Percentiles rank a stretch among this genome's conserved stretches.
These are phyloP conservation scores for Elongisporangium undulatum DNA, from an alignment of 352 stramenopile species.

Conservation along the genomic window DNA sequence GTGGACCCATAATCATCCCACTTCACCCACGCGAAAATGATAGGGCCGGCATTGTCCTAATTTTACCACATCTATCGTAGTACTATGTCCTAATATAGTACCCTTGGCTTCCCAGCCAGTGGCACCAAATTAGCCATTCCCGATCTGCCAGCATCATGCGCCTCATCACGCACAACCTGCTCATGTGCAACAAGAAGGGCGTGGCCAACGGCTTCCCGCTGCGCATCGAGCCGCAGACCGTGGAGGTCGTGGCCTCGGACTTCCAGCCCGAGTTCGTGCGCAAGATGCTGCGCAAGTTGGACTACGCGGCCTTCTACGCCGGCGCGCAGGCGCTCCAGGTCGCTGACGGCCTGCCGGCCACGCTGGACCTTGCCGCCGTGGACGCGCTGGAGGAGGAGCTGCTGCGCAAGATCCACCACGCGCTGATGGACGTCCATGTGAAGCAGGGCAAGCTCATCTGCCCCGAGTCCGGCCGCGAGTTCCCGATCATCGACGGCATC, in stretches of 20 bases:
- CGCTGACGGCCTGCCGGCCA: conserved; percentile 61
- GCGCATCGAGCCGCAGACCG: conserved; percentile 72
- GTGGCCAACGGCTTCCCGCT: conserved; percentile 92
- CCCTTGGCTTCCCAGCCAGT: neutral
- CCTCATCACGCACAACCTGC: conserved; percentile 94
- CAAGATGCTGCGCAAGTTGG: conserved; percentile 89
- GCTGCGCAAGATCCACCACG: conserved; percentile 86
- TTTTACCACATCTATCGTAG: neutral
- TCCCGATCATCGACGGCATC: conserved; percentile 96
- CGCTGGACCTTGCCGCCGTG: conserved; percentile 32
- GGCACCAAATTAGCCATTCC: neutral
- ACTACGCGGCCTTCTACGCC: conserved; percentile 84
- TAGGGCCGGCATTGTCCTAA: neutral
- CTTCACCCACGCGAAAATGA: neutral
- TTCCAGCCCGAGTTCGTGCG: conserved; percentile 82
- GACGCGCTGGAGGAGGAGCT: conserved; percentile 53
- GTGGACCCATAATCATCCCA: neutral
- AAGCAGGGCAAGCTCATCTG: conserved; percentile 95
- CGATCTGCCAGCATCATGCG: conserved; percentile 44
- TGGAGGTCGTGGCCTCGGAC: conserved; percentile 80
- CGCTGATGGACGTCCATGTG: conserved; percentile 94
- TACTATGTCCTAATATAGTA: neutral
- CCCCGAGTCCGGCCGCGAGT: conserved; percentile 94
- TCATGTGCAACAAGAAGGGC: conserved; percentile 93
- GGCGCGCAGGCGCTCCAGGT: conserved; percentile 72